Conservation (phyloP, 2,329 filamentous ascomycete species). For the Graphium sp. region DNA sequence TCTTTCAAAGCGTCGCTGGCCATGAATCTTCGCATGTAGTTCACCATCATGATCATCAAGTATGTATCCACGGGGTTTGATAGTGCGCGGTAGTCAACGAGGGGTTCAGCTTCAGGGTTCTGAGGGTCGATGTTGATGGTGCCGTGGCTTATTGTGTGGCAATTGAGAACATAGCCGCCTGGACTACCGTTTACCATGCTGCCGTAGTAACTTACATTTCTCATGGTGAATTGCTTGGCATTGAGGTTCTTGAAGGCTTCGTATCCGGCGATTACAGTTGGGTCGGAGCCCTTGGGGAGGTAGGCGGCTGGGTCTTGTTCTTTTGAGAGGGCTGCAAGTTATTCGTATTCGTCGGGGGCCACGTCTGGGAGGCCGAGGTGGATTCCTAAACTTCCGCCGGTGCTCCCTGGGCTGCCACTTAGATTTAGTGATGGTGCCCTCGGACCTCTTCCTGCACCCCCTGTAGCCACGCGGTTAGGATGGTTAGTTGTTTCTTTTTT, state of each 20-base stretch:
- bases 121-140: slow-evolving; percentile 9
- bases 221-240: slow-evolving; percentile 8
- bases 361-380: slow-evolving; percentile 9
- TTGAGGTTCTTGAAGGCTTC: slow-evolving; percentile 20
- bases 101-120: slow-evolving; percentile 8
- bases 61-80: slow-evolving; percentile 10
- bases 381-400: neutral
- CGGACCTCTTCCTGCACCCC: no score
- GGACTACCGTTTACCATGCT: slow-evolving; percentile 19
- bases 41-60: slow-evolving; percentile 10
- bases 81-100: slow-evolving; percentile 11
- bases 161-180: slow-evolving; percentile 9
- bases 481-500: no score
- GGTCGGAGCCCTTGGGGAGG: slow-evolving; percentile 6
- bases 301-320: slow-evolving; percentile 7
- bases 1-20: slow-evolving; percentile 7
- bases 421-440: neutral
- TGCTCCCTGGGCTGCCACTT: neutral
- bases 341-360: slow-evolving; percentile 6
- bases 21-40: slow-evolving; percentile 11
- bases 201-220: slow-evolving; percentile 21
- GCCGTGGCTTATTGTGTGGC: slow-evolving; percentile 10
- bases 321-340: slow-evolving; percentile 6
- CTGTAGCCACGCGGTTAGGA: no score
- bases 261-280: slow-evolving; percentile 12